phyloP scores from a whole-genome alignment of 768 basidiomycete species.

The Hericium coralloides region DNA sequence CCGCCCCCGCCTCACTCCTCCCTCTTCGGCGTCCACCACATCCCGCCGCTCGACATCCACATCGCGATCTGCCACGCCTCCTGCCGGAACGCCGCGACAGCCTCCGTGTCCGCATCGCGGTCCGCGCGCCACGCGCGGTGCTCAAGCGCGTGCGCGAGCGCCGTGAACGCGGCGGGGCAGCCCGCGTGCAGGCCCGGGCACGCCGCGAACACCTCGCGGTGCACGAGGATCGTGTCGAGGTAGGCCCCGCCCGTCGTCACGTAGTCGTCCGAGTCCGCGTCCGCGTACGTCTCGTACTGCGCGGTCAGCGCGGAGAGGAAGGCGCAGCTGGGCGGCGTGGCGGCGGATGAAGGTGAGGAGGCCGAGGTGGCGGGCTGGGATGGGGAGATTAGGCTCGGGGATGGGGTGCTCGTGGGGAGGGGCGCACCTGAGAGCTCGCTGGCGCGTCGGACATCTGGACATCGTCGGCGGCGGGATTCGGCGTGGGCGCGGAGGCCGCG shows the following conservation, averaged over 20 bases:
- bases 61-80: constrained; percentile 53
- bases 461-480: constrained; percentile 9
- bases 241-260: constrained; percentile 65
- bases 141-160: constrained; percentile 59
- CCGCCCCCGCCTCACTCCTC: background rate
- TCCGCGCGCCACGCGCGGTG: constrained; percentile 73
- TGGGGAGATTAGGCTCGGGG: background rate
- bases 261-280: constrained; percentile 21
- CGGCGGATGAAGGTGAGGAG: constrained; percentile 15
- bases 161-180: constrained; percentile 57
- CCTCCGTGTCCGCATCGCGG: constrained; percentile 77
- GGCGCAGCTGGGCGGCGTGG: constrained; percentile 16
- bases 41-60: constrained; percentile 10
- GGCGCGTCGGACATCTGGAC: constrained; percentile 12
- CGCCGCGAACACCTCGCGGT: constrained; percentile 59
- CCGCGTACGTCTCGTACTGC: constrained; percentile 13
- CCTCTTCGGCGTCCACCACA: constrained; percentile 8
- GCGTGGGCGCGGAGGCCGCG: constrained; percentile 1
- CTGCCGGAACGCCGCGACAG: constrained; percentile 56
- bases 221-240: constrained; percentile 69
- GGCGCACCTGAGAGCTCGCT: constrained; percentile 10
- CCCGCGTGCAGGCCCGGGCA: constrained; percentile 54
- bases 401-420: background rate
- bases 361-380: constrained; percentile 12
- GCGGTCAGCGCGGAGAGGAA: constrained; percentile 22